Evolutionary conservation across 306 rosid species (phyloP).

Genomic region (Medicago lupulina): DNA sequence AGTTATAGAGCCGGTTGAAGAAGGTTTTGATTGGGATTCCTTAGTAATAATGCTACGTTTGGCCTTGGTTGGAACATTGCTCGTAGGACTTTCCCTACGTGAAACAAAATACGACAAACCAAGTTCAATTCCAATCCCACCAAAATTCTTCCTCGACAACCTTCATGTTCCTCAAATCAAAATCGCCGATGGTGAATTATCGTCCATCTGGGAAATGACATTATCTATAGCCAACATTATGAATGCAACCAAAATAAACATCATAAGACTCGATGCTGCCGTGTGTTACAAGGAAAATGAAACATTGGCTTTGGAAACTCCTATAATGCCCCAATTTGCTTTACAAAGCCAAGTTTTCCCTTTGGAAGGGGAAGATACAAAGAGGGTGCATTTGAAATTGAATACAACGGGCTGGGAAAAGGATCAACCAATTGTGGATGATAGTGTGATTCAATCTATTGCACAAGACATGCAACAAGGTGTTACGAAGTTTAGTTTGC

Average conservation of each 20-base stretch:
- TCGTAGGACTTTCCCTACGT: background rate
- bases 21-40: conserved; percentile 32
- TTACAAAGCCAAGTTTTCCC: background rate
- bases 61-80: conserved; percentile 31
- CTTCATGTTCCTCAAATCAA: conserved; percentile 31
- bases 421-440: conserved; percentile 32
- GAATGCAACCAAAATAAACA: conserved; percentile 38
- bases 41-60: conserved; percentile 27
- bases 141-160: conserved; percentile 37
- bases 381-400: conserved; percentile 26
- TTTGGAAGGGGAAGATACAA: background rate
- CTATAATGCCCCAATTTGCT: background rate
- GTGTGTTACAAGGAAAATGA: conserved; percentile 27
- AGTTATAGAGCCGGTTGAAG: conserved; percentile 13
- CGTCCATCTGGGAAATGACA: conserved; percentile 18
- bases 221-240: conserved; percentile 33
- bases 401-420: conserved; percentile 43
- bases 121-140: conserved; percentile 7
- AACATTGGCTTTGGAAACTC: background rate
- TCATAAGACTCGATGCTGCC: background rate
- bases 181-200: conserved; percentile 39
- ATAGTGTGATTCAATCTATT: conserved; percentile 7
- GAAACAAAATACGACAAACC: background rate
- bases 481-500: conserved; percentile 17
- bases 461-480: conserved; percentile 33